Conservation (phyloP, 2,329 filamentous ascomycete genomes). For the Didymella exigua region DNA sequence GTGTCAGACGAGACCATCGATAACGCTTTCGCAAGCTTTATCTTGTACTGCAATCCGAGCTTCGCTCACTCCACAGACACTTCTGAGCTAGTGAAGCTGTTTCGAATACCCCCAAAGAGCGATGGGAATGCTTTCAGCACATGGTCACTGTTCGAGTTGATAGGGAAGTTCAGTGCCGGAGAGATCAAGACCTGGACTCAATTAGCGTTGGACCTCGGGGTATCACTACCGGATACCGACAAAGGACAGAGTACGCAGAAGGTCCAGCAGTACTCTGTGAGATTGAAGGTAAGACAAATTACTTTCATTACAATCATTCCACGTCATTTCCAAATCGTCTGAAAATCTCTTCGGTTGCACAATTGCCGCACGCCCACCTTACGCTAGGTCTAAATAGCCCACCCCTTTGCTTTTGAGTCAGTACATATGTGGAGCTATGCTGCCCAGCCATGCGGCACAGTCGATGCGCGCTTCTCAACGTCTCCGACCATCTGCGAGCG, state of each 20-base stretch:
- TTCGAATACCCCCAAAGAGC: constrained; percentile 80
- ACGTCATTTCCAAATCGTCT: background rate
- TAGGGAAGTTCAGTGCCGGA: constrained; percentile 76
- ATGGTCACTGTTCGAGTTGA: constrained; percentile 76
- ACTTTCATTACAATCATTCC: background rate
- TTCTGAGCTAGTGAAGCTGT: constrained; percentile 72
- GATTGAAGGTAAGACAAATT: constrained; percentile 71
- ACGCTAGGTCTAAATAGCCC: background rate
- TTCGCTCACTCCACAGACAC: constrained; percentile 74
- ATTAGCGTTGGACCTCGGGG: constrained; percentile 82
- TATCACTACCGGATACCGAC: constrained; percentile 78
- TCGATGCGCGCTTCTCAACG: background rate
- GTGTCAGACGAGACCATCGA: constrained; percentile 76
- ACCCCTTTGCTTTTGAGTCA: background rate
- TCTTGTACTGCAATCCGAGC: constrained; percentile 88
- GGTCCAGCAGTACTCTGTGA: constrained; percentile 91
- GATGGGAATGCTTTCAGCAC: constrained; percentile 86
- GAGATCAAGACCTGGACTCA: constrained; percentile 95
- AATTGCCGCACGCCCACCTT: background rate
- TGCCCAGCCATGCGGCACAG: background rate
- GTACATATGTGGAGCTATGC: background rate
- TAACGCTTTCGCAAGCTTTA: constrained; percentile 81
- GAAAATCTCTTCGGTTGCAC: background rate
- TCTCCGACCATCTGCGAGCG: background rate
- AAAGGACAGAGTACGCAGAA: constrained; percentile 92